A percentile compares a stretch with the other conserved stretches of the same genome.
Evolutionary conservation across 495 filamentous ascomycete species (phyloP).

Genomic region (Tuber aestivum): DNA sequence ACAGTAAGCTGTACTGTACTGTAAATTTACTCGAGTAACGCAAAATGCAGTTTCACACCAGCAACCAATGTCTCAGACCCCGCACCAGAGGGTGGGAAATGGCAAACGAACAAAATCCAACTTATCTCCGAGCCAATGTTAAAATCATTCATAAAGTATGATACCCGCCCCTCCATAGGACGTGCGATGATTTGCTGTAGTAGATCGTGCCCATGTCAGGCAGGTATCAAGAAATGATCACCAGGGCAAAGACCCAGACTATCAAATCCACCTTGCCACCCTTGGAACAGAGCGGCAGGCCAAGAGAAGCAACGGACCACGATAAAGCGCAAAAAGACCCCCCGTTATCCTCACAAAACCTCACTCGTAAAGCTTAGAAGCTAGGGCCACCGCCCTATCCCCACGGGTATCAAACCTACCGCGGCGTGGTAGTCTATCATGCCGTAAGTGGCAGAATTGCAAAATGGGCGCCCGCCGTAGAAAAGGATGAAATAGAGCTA

Average conservation of each 20-base stretch:
- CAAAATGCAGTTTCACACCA: background rate
- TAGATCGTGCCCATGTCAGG: background rate
- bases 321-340: background rate
- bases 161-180: background rate
- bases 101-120: background rate
- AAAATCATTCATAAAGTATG: background rate
- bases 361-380: background rate
- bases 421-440: background rate
- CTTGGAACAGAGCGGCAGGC: background rate
- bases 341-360: background rate
- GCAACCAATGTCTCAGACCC: background rate
- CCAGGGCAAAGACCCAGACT: background rate
- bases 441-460: too few species aligned
- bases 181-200: background rate
- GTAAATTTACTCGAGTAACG: background rate
- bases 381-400: background rate
- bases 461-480: background rate
- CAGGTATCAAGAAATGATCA: background rate
- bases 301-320: background rate
- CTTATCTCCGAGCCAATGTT: background rate
- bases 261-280: background rate
- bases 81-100: background rate
- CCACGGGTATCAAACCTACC: background rate
- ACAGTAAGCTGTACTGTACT: background rate
- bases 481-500: background rate